Percentiles rank a stretch among this genome's conserved stretches.
Evolutionary conservation across 2,329 filamentous ascomycete genomes (phyloP).

Genomic region (Tolypocladium cylindrosporum): DNA sequence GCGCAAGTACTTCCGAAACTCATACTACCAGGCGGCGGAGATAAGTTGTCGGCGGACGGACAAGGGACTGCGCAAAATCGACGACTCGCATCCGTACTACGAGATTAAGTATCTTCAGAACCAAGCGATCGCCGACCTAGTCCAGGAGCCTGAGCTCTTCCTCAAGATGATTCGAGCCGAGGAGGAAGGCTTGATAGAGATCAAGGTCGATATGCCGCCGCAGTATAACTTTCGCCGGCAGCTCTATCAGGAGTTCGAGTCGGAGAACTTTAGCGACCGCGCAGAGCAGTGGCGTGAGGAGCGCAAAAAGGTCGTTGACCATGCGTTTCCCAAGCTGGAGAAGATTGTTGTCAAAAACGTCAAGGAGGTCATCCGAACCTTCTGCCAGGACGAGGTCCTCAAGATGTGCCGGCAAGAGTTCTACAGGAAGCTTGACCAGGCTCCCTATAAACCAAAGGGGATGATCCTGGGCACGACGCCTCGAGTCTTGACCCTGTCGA

Average conservation of each 20-base stretch:
- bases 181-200: slow-evolving; percentile 83
- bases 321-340: slow-evolving; percentile 73
- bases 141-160: slow-evolving; percentile 78
- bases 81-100: slow-evolving; percentile 92
- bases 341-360: slow-evolving; percentile 80
- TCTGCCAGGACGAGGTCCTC: slow-evolving; percentile 89
- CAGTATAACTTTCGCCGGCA: slow-evolving; percentile 66
- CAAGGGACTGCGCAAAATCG: slow-evolving; percentile 86
- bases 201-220: slow-evolving; percentile 68
- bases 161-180: slow-evolving; percentile 97
- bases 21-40: slow-evolving; percentile 73
- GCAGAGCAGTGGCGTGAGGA: slow-evolving; percentile 93
- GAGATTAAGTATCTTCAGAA: slow-evolving; percentile 95
- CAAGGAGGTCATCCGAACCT: slow-evolving; percentile 86
- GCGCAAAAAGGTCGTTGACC: slow-evolving; percentile 73
- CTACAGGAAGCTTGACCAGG: slow-evolving; percentile 83
- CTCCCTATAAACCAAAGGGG: slow-evolving; percentile 89
- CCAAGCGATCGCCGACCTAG: slow-evolving; percentile 73
- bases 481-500: slow-evolving; percentile 77
- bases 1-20: slow-evolving; percentile 74
- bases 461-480: slow-evolving; percentile 83
- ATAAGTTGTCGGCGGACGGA: slow-evolving; percentile 87
- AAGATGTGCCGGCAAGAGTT: slow-evolving; percentile 83
- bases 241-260: slow-evolving; percentile 76
- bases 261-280: slow-evolving; percentile 89